Evolutionary conservation across 345 rosid species (phyloP).

Genomic region (Geranium brycei): DNA sequence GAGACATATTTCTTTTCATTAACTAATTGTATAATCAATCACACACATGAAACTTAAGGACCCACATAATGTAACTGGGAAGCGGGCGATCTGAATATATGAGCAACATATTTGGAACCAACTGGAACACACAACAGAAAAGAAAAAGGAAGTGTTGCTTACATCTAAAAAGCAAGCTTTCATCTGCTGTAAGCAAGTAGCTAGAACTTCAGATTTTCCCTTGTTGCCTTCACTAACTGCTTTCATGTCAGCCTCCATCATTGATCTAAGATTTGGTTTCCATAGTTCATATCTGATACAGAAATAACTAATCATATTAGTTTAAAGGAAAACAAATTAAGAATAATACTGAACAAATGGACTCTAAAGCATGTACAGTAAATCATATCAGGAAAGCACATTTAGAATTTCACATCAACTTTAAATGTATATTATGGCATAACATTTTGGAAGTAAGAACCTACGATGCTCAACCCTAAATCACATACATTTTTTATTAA

Average conservation of each 20-base stretch:
- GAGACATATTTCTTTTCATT: too few species aligned
- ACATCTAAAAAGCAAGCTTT: conserved; percentile 95
- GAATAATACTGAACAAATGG: not conserved
- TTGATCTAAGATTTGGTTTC: conserved; percentile 94
- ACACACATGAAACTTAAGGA: not conserved
- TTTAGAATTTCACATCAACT: not conserved
- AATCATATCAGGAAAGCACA: not conserved
- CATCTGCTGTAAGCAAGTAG: conserved; percentile 87
- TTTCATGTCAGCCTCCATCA: conserved; percentile 90
- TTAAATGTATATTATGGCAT: not conserved
- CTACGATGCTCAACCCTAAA: not conserved
- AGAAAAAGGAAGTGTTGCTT: conserved; percentile 18
- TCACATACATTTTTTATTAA: not conserved
- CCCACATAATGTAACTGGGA: not conserved
- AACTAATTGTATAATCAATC: not conserved
- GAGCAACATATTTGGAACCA: not conserved
- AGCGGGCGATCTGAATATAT: not conserved
- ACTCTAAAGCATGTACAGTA: not conserved
- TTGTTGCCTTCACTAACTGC: conserved; percentile 80
- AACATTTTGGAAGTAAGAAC: not conserved
- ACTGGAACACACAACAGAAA: not conserved
- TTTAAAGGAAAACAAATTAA: not conserved
- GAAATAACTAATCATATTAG: not conserved
- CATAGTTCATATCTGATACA: conserved; percentile 72
- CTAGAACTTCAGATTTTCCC: conserved; percentile 72